These are phyloP conservation scores for Pestalotiopsis sp. DNA, from an alignment of 2,329 filamentous ascomycete species.

Conservation along the genomic window DNA sequence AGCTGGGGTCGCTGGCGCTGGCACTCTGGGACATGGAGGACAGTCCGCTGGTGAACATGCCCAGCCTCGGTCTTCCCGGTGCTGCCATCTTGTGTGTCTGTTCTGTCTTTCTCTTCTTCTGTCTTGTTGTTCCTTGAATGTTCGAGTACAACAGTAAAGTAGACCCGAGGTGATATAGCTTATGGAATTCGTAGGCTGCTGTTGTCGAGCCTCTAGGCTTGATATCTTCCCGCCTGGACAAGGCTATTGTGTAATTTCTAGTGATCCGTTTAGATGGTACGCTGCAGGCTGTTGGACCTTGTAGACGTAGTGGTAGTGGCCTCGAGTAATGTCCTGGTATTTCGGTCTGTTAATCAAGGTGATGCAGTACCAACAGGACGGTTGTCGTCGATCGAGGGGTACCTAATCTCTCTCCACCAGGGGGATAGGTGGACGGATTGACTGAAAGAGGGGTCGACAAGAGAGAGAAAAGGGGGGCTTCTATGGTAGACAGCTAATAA, in stretches of 20 bases:
- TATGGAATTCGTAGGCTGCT: neutral
- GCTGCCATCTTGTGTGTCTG: slow-evolving; percentile 47
- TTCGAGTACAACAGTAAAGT: neutral
- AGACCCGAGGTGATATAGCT: neutral
- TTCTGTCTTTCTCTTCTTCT: neutral
- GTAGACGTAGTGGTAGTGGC: neutral
- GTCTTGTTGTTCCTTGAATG: neutral
- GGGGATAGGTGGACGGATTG: neutral
- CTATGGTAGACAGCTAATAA: neutral
- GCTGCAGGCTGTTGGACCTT: neutral
- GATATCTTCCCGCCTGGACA: neutral
- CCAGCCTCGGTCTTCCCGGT: slow-evolving; percentile 41
- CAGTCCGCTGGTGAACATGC: slow-evolving; percentile 64
- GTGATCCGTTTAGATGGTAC: neutral
- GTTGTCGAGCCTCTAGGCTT: neutral
- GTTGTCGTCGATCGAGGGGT: neutral
- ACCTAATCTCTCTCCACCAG: neutral
- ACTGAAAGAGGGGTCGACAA: neutral
- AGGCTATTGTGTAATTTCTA: neutral
- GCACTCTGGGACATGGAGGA: slow-evolving; percentile 60
- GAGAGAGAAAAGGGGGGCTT: neutral
- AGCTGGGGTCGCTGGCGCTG: slow-evolving; percentile 55
- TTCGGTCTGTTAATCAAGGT: neutral
- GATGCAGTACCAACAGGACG: neutral
- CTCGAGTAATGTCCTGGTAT: neutral